Evolutionary conservation across 1,284 basidiomycete genomes (phyloP), one percentile per base, ranked within the genome.

Genomic region (Trichosporon coremiiforme): DNA sequence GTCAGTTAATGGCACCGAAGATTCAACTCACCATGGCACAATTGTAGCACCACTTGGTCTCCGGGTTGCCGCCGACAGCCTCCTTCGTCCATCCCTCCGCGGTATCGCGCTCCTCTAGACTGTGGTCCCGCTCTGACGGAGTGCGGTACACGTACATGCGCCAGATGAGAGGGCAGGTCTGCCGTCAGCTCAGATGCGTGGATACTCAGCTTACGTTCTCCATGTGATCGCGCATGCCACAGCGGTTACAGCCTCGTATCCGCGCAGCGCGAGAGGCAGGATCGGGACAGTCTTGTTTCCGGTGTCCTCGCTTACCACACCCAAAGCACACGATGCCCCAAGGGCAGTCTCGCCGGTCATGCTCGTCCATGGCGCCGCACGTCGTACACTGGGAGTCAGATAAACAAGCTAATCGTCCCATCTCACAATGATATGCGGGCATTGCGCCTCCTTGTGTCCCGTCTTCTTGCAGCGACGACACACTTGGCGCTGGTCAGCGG

Each of bases 81-180:
- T 82, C 80, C 64, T 76, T 76, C n/a, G 71, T 74, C 80, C 80
- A 83, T 0, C 77, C 75, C 12, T 67, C 70, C 1, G 75, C 73
- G 0, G 65, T 62, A n/a, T 69, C 64, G 38, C 75, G 76, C 22
- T 73, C 70, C 20, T 82, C 79, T 1, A 90, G 78, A 17, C 86
- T 87, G 2, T 79, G 74, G 6, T 83, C 79, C 33, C 89, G 87
- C 38, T 88, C 89, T 1, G 86, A 85, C 6, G 87, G 86, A 1
- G 86, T 85, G 62, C 90, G 85, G 77, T 95, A 96, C 33, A 89
- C 86, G 77, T 97, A 97, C 70, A 94, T 85, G 55, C 94, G 86
- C 94, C 94, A 97, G 62, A 92, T 83, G 0, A 90, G 91, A 0
- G 93, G 92, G 74, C 94, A 97, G 85, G 91, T 91, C 90, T 95